A percentile compares a stretch with the other conserved stretches of the same genome.
Conservation (phyloP, 208 protist genomes). For the Entamoeba invadens region DNA sequence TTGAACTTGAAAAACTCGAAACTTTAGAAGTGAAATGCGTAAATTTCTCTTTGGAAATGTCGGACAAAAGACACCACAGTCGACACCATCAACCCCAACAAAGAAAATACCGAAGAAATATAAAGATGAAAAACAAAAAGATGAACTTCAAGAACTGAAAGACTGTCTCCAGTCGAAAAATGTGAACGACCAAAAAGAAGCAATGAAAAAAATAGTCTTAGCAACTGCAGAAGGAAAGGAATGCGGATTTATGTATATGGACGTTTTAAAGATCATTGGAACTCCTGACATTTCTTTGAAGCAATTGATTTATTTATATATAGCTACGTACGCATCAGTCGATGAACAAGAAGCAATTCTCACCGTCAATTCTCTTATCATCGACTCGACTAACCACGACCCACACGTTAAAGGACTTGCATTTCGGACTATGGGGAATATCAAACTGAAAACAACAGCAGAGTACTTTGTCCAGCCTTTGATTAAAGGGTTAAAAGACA, state of each 20-base stretch:
- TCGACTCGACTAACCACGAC: constrained; percentile 75
- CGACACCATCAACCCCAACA: neutral
- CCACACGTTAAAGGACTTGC: constrained; percentile 83
- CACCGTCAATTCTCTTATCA: constrained; percentile 55
- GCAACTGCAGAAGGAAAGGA: constrained; percentile 93
- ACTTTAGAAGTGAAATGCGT: no score
- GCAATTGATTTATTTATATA: constrained; percentile 92
- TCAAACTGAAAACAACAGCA: constrained; percentile 78
- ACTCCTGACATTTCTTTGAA: constrained; percentile 81
- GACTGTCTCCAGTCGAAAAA: neutral
- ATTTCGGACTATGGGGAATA: constrained; percentile 90
- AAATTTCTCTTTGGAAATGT: neutral
- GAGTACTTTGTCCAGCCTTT: constrained; percentile 84
- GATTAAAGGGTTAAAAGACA: constrained; percentile 63
- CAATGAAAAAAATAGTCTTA: constrained; percentile 80
- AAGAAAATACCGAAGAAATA: neutral
- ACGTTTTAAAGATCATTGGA: constrained; percentile 77
- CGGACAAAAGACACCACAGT: neutral
- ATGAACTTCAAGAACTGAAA: neutral
- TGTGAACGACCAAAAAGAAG: neutral
- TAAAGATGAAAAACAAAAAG: neutral
- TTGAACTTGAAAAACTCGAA: no score
- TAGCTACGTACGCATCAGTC: constrained; percentile 83
- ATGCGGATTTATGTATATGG: constrained; percentile 64
- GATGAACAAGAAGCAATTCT: constrained; percentile 85